Evolutionary conservation across 805 yeast genomes (phyloP), one percentile per base, ranked within the genome.

Genomic region (Yarrowia sp.): DNA sequence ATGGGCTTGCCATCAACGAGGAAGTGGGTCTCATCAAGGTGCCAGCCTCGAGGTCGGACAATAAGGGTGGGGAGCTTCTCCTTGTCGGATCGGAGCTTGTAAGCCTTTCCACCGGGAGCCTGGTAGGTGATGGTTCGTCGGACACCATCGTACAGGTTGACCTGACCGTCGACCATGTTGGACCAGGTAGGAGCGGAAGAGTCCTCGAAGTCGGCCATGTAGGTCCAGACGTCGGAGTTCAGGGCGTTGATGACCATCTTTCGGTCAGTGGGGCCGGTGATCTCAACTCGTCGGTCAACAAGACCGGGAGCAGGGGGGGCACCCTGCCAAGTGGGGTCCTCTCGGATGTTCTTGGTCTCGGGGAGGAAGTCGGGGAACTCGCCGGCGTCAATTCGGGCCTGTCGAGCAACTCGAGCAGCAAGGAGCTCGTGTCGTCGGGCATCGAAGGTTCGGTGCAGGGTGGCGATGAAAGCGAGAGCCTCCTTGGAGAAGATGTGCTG

Each of bases 201-300:
- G 75, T 86, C 90, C 77, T 87, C 90, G 68, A 86, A 86, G 74
- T 87, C 90, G 64, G 89, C 86, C 90, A 86, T 87, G 77, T 86
- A 87, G 53, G 90, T 86, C 71, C 86, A 87, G 53, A 86, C 90
- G 48, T 80, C 80, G 14, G 89, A 81, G 77, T 86, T 86, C 72
- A 86, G 81, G 41, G 90, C 90, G 69, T 86, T 86, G 78, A 86
- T 85, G 66, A 86, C 89, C 90, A 86, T 86, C 74, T 86, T 86
- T 67, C 90, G 80, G 75, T 86, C 90, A 53, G 89, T 85, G 51
- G 90, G 90, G 43, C 91, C 91, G 57, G 90, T 86, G 76, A 86
- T 86, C 75, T 86, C 90, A 65, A 85, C 89, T 70, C 90, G 81
- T 73, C 90, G 82, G 80, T 87, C 90, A 71, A 80, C 83, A 66